phyloP scores from a whole-genome alignment of 2,329 filamentous ascomycete genomes.

The Xylariaceae sp. region DNA sequence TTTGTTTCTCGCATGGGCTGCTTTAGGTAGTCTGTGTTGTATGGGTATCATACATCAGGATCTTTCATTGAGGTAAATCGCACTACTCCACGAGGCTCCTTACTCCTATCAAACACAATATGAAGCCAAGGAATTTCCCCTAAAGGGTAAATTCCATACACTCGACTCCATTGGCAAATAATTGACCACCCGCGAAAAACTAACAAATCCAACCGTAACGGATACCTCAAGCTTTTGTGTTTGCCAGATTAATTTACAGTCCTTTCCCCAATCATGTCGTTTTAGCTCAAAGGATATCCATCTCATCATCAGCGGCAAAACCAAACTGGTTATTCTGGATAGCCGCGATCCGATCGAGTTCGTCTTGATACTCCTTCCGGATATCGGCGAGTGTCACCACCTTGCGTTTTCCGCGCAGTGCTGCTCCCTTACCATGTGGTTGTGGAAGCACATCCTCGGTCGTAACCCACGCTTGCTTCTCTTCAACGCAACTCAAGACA shows the following conservation, averaged over 20 bases:
- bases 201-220: too few relatives aligned
- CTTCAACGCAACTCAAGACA: constrained; percentile 78
- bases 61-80: too few relatives aligned
- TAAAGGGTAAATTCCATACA: too few relatives aligned
- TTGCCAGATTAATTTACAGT: neutral
- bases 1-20: too few relatives aligned
- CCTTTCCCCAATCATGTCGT: constrained; percentile 1
- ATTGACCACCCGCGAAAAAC: too few relatives aligned
- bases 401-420: constrained; percentile 55
- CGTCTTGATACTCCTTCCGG: constrained; percentile 82
- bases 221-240: neutral
- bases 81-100: too few relatives aligned
- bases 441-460: constrained; percentile 38
- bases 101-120: too few relatives aligned
- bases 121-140: too few relatives aligned
- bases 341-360: constrained; percentile 82
- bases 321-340: constrained; percentile 90
- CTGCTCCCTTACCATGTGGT: constrained; percentile 29
- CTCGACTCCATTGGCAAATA: too few relatives aligned
- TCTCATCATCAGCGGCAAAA: constrained; percentile 58
- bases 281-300: constrained; percentile 46
- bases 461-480: constrained; percentile 76
- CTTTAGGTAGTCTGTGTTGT: too few relatives aligned
- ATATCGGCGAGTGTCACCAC: constrained; percentile 85
- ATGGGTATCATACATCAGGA: too few relatives aligned